Base-by-base conservation (phyloP, 2,329 filamentous ascomycete genomes). In the Plenodomus lindquistii region DNA sequence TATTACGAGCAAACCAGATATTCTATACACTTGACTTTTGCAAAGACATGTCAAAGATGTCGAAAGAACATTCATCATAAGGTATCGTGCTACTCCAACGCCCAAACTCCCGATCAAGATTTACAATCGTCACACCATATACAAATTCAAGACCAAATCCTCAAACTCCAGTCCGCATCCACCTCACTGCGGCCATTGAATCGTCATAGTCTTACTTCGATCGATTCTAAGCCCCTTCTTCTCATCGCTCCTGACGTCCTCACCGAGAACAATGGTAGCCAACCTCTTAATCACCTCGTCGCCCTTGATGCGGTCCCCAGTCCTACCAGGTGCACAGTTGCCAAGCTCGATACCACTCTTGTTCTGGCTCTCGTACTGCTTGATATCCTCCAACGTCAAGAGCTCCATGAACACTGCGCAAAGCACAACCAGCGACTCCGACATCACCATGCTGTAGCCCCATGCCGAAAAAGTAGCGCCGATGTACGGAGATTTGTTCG, bases 381-480 rank as follows among this genome's bases (percentile, higher is more conserved):
- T 42, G 0, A 62, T 52, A 38, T 57, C 54, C 17, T 58, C 44
- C n/a, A 72, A 42, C 4, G 48, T 63, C 17, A 73, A 49, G 24
- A 71, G 40, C 27, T 70, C 56, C 57, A 63, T 62, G 22, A 61
- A 73, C n/a, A 68, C 67, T 7, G 64, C 66, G 39, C 62, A 67
- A 15, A 73, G 37, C 8, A 72, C 65, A 13, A 74, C 49, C 7
- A 69, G 56, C 24, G 59, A 52, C 15, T 67, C 62, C 2, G 55
- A 67, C 49, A 74, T 62, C 10, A 52, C 54, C 39, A 70, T 62
- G 2, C 51, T 59, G 50, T 74, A 74, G 16, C 71, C 70, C 71
- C 71, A 71, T 2, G 50, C 61, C n/a, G 51, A 56, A 40, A 60
- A 69, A 0, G 46, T 52, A 0, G 67, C 68, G 21, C 63, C 67